phyloP scores from a whole-genome alignment of 2,329 filamentous ascomycete species.

The Camillea tinctor region DNA sequence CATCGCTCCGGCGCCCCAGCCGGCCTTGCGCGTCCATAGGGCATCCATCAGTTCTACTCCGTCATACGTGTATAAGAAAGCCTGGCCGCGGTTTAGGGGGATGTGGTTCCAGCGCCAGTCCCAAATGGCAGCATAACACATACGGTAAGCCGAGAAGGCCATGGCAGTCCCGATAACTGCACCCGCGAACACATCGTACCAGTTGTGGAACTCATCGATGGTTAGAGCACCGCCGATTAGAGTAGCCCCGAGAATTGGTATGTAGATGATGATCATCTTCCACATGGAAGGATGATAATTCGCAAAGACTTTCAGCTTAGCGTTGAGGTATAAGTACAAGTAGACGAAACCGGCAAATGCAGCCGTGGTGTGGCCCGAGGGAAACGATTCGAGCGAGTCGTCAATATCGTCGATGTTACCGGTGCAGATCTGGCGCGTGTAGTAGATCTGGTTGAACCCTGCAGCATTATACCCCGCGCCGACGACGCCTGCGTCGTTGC shows the following conservation, averaged over 20 bases:
- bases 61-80: conserved; percentile 50
- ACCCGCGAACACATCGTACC: conserved; percentile 70
- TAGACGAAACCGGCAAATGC: conserved; percentile 72
- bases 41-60: conserved; percentile 50
- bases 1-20: conserved; percentile 50
- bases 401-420: conserved; percentile 64
- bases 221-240: conserved; percentile 69
- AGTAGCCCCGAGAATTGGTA: conserved; percentile 64
- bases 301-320: conserved; percentile 72
- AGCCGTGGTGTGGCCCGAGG: conserved; percentile 71
- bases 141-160: conserved; percentile 64
- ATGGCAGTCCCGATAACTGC: conserved; percentile 63
- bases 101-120: conserved; percentile 67
- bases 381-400: conserved; percentile 69
- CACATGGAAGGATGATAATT: conserved; percentile 73
- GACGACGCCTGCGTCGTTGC: conserved; percentile 40
- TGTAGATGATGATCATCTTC: conserved; percentile 66
- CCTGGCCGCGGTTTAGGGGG: conserved; percentile 56
- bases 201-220: conserved; percentile 73
- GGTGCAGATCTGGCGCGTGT: conserved; percentile 68
- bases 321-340: conserved; percentile 72
- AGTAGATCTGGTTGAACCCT: conserved; percentile 63
- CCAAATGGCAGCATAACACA: conserved; percentile 67
- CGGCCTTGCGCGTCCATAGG: conserved; percentile 57
- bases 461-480: conserved; percentile 44